Evolutionary conservation across 306 rosid species (phyloP).

Genomic region (Casuarina cunninghamiana): DNA sequence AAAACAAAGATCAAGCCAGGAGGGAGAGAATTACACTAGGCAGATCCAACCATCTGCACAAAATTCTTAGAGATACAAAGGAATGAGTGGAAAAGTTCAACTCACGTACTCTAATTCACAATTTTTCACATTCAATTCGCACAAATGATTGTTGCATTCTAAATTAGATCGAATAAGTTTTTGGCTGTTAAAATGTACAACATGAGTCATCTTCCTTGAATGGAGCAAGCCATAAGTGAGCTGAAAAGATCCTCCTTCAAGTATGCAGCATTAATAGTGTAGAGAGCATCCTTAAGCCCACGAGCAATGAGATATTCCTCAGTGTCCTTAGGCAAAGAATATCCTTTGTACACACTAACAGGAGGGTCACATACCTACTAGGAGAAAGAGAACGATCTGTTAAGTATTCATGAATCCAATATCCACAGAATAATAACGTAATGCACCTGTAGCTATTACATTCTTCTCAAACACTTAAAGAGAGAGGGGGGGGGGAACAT

Average conservation of each 20-base stretch:
- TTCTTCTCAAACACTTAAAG: constrained; percentile 7
- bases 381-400: constrained; percentile 19
- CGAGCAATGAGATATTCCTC: constrained; percentile 63
- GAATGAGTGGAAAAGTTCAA: background rate
- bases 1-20: too few species aligned
- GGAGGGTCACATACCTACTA: constrained; percentile 82
- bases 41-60: background rate
- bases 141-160: background rate
- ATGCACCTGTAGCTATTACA: constrained; percentile 6
- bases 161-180: background rate
- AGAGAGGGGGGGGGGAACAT: background rate
- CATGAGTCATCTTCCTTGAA: constrained; percentile 47
- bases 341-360: constrained; percentile 83
- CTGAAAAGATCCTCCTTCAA: constrained; percentile 68
- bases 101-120: background rate
- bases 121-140: background rate
- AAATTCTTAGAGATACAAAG: background rate
- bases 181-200: constrained; percentile 7
- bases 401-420: background rate
- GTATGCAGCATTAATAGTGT: constrained; percentile 75
- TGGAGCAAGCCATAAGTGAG: constrained; percentile 64
- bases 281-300: constrained; percentile 80
- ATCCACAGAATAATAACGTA: background rate
- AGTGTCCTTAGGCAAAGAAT: constrained; percentile 61
- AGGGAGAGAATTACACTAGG: background rate